These are phyloP conservation scores for Beta vulgaris DNA, from an alignment of 148 eudicot genomes.

Conservation along the genomic window DNA sequence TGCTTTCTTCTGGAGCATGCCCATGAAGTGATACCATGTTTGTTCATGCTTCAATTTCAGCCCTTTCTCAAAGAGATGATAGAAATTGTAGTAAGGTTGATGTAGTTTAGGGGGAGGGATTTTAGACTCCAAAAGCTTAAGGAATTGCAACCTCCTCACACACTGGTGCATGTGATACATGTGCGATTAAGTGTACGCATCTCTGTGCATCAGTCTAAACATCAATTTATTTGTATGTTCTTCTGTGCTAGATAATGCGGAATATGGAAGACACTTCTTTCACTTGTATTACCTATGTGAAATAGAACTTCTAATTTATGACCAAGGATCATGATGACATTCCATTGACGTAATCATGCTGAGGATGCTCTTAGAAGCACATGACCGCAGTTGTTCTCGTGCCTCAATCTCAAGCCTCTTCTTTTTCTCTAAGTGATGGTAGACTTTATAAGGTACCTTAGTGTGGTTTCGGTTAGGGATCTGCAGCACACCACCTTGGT, in stretches of 20 bases:
- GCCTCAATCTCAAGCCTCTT: not conserved
- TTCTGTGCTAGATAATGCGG: not conserved
- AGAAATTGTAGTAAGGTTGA: too few species aligned
- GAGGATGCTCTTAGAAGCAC: not conserved
- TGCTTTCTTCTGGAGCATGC: too few species aligned
- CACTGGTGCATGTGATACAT: conserved; percentile 1
- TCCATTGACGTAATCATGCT: not conserved
- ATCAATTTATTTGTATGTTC: not conserved
- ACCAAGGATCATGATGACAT: not conserved
- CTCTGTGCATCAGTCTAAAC: not conserved
- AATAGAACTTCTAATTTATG: not conserved
- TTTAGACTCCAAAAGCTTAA: too few species aligned
- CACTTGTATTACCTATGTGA: not conserved
- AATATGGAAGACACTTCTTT: not conserved
- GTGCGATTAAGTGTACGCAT: not conserved
- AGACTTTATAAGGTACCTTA: not conserved
- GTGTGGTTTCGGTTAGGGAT: too few species aligned
- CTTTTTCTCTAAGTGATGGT: not conserved
- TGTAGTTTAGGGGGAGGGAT: too few species aligned
- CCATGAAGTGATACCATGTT: too few species aligned
- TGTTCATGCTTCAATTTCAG: too few species aligned
- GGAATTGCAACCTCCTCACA: too few species aligned
- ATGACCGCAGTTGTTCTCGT: not conserved
- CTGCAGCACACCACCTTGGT: too few species aligned
- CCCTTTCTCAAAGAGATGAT: too few species aligned